Evolutionary conservation across 805 yeast species (phyloP), one percentile per base, ranked within the genome.

Genomic region (Lachancea sp.): DNA sequence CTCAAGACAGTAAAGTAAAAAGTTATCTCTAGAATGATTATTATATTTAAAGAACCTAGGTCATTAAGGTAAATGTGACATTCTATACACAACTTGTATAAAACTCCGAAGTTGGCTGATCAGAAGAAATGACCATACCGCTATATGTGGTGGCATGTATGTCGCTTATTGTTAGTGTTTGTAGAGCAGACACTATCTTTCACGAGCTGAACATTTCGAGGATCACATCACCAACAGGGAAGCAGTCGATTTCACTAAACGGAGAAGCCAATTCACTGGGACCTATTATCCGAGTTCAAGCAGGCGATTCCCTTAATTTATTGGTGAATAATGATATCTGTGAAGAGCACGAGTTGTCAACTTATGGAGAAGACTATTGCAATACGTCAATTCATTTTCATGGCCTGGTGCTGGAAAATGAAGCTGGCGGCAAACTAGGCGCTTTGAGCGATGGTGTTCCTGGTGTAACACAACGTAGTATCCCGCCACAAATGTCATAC

Each of bases 381-480:
- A 25, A 42, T 8, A 69, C 75, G 0, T 58, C 76, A 0, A 50
- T 78, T 18, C 82, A 78, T 53, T 76, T 76, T 51, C 82, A 78
- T 49, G 82, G 82, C 1, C 52, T 77, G 42, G 62, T 66, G 9
- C 77, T 65, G 10, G 73, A 71, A 1, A 69, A 77, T 9, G 69
- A 70, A 12, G 31, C 31, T 12, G 66, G 63, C 59, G 66, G 62
- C 58, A 77, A 72, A 41, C 78, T 78, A 7, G 73, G 66, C 1
- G 63, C 65, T 51, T 57, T 63, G 2, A 42, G 69, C 70, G 70
- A 69, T 79, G 64, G 65, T 9, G 58, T 60, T 15, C 65, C 65
- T 3, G 50, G 50, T 4, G 43, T 84, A 17, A 79, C 86, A 12
- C 90, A 84, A 59, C 78, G 85, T 60, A 86, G 89, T 33, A 81